phyloP scores from a whole-genome alignment of 352 stramenopile species.

The Globisporangium middletonii region DNA sequence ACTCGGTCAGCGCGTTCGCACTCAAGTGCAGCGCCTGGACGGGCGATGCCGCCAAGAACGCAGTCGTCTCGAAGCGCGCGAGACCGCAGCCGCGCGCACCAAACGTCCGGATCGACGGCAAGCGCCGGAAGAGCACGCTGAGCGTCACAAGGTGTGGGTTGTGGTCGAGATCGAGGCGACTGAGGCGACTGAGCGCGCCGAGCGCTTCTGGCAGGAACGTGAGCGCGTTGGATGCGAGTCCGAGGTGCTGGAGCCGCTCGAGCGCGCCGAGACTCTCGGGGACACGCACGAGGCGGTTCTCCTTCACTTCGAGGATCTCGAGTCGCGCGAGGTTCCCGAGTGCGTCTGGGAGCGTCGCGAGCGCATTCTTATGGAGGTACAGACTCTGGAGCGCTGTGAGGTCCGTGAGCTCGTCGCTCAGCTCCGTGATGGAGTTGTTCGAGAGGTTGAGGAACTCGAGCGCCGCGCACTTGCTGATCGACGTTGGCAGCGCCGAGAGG shows the following conservation, averaged over 20 bases:
- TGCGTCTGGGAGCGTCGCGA: slow-evolving; percentile 31
- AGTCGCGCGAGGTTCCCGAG: slow-evolving; percentile 35
- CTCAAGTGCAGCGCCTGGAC: slow-evolving; percentile 27
- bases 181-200: slow-evolving; percentile 21
- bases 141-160: slow-evolving; percentile 36
- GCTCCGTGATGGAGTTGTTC: slow-evolving; percentile 29
- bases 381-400: slow-evolving; percentile 31
- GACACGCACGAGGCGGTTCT: slow-evolving; percentile 37
- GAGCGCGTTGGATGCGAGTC: slow-evolving; percentile 37
- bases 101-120: slow-evolving; percentile 23
- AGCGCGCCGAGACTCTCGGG: slow-evolving; percentile 37
- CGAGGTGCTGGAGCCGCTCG: slow-evolving; percentile 29
- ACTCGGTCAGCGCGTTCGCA: slow-evolving; percentile 39
- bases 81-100: slow-evolving; percentile 36
- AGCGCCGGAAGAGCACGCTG: slow-evolving; percentile 26
- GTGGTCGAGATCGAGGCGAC: slow-evolving; percentile 29
- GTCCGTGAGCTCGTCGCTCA: slow-evolving; percentile 40
- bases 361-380: slow-evolving; percentile 34
- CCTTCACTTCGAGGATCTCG: slow-evolving; percentile 25
- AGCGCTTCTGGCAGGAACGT: slow-evolving; percentile 34
- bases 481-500: slow-evolving; percentile 33
- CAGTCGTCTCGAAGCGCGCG: slow-evolving; percentile 30
- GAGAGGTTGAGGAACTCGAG: slow-evolving; percentile 45
- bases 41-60: slow-evolving; percentile 39
- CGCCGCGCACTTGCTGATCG: slow-evolving; percentile 38